Evolutionary conservation across 164 flowering plant genomes (phyloP).

Genomic region (Amborella trichopoda): DNA sequence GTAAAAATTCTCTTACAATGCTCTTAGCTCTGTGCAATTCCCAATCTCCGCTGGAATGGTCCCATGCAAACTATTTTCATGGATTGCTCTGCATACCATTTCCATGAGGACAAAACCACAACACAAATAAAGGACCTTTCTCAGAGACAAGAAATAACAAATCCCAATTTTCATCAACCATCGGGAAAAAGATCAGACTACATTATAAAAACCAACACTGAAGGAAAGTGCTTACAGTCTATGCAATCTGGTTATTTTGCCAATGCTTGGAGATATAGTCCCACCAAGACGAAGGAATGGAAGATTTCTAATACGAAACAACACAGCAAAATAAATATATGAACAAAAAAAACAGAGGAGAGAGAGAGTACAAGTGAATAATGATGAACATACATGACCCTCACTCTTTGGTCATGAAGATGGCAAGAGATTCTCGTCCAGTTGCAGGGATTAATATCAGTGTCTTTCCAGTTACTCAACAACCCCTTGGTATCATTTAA

Average conservation of each 20-base stretch:
- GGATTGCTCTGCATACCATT: conserved; percentile 61
- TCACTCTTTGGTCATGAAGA: conserved; percentile 41
- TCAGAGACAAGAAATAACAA: neutral
- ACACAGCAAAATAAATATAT: neutral
- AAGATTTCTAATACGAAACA: conserved; percentile 42
- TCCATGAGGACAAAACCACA: neutral
- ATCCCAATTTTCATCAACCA: neutral
- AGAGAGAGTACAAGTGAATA: neutral
- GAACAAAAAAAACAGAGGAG: neutral
- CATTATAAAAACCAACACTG: no score
- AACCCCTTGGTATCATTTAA: conserved; percentile 55
- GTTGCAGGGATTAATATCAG: conserved; percentile 64
- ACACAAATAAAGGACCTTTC: neutral
- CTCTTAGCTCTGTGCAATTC: conserved; percentile 69
- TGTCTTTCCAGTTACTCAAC: conserved; percentile 56
- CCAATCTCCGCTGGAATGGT: conserved; percentile 67
- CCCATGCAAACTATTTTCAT: conserved; percentile 85
- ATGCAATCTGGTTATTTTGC: conserved; percentile 65
- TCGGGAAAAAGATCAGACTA: no score
- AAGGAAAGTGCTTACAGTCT: conserved; percentile 66
- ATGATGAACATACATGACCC: conserved; percentile 43
- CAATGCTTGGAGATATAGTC: conserved; percentile 72
- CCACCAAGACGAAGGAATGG: conserved; percentile 87
- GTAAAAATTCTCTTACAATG: conserved; percentile 70
- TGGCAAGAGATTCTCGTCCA: conserved; percentile 88